Evolutionary conservation across 371 early-diverging fungal species (phyloP).

Genomic region (Haplosporangium sp.): DNA sequence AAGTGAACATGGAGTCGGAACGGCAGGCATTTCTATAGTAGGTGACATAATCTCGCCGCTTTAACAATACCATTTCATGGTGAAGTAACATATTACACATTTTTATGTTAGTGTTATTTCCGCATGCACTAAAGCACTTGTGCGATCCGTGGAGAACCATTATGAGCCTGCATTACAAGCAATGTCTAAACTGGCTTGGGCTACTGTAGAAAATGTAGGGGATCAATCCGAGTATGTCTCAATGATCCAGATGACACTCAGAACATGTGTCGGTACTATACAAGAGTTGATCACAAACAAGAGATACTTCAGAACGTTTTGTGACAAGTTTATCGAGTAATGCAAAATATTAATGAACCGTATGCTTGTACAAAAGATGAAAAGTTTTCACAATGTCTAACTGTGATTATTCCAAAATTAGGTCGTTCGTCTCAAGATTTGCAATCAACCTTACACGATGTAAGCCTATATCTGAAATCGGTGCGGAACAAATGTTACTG

Average conservation of each 20-base stretch:
- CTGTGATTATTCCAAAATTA: conserved; percentile 22
- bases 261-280: conserved; percentile 63
- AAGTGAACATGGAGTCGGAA: conserved; percentile 77
- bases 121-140: conserved; percentile 71
- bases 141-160: conserved; percentile 70
- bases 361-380: neutral
- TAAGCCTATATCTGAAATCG: conserved; percentile 86
- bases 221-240: conserved; percentile 93
- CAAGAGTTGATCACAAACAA: conserved; percentile 73
- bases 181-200: conserved; percentile 87
- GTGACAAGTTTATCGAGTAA: conserved; percentile 92
- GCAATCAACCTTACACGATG: conserved; percentile 75
- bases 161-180: conserved; percentile 75
- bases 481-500: conserved; percentile 90
- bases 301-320: conserved; percentile 86
- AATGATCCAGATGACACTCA: conserved; percentile 67
- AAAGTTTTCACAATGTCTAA: neutral
- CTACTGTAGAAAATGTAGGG: conserved; percentile 84
- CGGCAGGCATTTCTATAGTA: conserved; percentile 82
- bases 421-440: conserved; percentile 74
- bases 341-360: conserved; percentile 29
- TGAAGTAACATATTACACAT: neutral
- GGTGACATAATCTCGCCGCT: neutral
- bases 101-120: conserved; percentile 60
- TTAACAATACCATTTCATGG: neutral